Evolutionary conservation across 441 rosid genomes (phyloP).

Genomic region (Oxalis stricta): DNA sequence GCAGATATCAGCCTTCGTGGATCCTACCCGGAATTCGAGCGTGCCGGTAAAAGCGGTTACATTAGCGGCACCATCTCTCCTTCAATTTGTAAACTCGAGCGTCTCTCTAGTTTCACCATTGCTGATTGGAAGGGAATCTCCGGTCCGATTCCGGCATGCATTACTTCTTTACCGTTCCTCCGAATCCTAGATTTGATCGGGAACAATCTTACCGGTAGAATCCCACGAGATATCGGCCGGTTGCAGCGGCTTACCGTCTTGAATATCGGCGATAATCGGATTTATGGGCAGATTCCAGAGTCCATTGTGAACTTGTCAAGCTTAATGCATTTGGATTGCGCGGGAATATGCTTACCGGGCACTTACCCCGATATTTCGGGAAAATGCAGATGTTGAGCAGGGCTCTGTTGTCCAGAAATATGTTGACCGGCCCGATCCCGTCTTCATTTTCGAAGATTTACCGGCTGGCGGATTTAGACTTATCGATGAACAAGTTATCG

Average conservation of each 20-base stretch:
- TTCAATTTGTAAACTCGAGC: conserved; percentile 30
- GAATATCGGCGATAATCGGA: conserved; percentile 61
- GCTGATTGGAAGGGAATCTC: conserved; percentile 89
- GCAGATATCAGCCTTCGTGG: conserved; percentile 66
- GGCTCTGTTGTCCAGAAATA: conserved; percentile 61
- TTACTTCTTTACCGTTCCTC: conserved; percentile 45
- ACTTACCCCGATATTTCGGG: conserved; percentile 44
- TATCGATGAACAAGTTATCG: conserved; percentile 47
- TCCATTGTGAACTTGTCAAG: conserved; percentile 46
- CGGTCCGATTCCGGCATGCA: conserved; percentile 61
- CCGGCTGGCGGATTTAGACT: conserved; percentile 71
- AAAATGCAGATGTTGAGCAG: conserved; percentile 58
- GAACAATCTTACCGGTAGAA: conserved; percentile 44
- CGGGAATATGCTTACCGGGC: conserved; percentile 46
- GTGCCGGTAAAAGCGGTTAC: conserved; percentile 37
- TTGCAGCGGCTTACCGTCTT: conserved; percentile 49
- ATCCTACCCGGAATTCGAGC: conserved; percentile 47
- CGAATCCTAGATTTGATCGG: conserved; percentile 65
- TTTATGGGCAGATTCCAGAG: conserved; percentile 49
- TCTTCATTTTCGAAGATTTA: conserved; percentile 43
- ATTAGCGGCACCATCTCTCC: conserved; percentile 57
- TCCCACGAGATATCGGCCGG: conserved; percentile 54
- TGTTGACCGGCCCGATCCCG: conserved; percentile 43
- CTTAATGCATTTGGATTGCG: conserved; percentile 78
- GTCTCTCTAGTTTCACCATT: conserved; percentile 44